Conservation (phyloP, 768 basidiomycete genomes). For the Cystobasidium tubakii region DNA sequence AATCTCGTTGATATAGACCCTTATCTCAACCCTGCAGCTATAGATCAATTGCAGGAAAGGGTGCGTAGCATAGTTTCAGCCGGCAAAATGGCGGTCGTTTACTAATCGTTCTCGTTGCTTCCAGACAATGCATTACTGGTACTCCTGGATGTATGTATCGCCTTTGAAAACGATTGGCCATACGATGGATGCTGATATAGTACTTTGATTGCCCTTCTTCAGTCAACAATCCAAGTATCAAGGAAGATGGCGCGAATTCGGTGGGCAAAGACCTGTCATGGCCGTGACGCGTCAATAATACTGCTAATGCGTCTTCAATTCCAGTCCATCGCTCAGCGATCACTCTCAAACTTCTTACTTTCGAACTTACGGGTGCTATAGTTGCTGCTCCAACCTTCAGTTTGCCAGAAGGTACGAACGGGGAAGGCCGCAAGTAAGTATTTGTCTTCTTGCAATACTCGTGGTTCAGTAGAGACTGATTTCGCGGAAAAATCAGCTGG, state of each 20-base stretch:
- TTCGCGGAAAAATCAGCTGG: conserved; percentile 53
- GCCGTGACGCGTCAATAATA: too few species aligned
- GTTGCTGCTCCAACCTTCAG: conserved; percentile 28
- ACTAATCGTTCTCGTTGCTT: neutral
- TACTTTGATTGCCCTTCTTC: conserved; percentile 80
- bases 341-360: conserved; percentile 42
- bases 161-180: conserved; percentile 57
- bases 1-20: conserved; percentile 1
- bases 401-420: conserved; percentile 33
- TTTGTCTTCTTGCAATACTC: neutral
- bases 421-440: conserved; percentile 43
- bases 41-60: conserved; percentile 40
- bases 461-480: too few species aligned
- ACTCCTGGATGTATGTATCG: conserved; percentile 52
- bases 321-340: conserved; percentile 23
- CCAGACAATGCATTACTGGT: conserved; percentile 22
- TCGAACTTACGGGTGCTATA: conserved; percentile 44
- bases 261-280: conserved; percentile 87
- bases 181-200: neutral
- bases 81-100: neutral
- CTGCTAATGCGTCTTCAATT: too few species aligned
- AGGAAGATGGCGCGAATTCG: conserved; percentile 92
- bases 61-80: neutral
- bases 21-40: conserved; percentile 52
- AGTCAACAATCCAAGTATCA: conserved; percentile 71